These are phyloP conservation scores for Plasmodium ovale DNA, from an alignment of 169 alveolate species.

Conservation along the genomic window DNA sequence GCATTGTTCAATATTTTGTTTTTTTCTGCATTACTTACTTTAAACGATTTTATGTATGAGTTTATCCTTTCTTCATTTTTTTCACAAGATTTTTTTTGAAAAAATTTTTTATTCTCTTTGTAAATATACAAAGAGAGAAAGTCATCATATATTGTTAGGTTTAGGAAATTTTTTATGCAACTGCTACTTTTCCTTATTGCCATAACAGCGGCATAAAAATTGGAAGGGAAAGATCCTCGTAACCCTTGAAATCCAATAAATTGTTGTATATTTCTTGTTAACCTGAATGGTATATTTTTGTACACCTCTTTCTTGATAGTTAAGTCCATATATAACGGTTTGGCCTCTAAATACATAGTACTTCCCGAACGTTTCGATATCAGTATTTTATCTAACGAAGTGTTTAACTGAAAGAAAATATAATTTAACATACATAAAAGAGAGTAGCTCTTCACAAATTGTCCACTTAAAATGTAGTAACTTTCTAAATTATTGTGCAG, in stretches of 20 bases:
- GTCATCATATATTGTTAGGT: slow-evolving; percentile 50
- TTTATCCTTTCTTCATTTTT: slow-evolving; percentile 11
- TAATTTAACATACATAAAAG: slow-evolving; percentile 70
- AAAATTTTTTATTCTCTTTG: slow-evolving; percentile 14
- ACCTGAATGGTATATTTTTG: slow-evolving; percentile 48
- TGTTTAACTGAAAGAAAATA: slow-evolving; percentile 21
- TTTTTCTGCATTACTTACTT: slow-evolving; percentile 21
- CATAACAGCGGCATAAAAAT: slow-evolving; percentile 64
- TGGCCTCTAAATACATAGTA: slow-evolving; percentile 39
- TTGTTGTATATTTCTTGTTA: slow-evolving; percentile 61
- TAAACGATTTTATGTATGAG: slow-evolving; percentile 20
- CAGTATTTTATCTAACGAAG: slow-evolving; percentile 39
- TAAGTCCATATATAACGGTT: slow-evolving; percentile 36
- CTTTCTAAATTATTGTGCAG: slow-evolving; percentile 43
- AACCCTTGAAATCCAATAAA: slow-evolving; percentile 70
- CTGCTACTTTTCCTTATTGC: slow-evolving; percentile 44
- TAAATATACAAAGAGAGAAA: slow-evolving; percentile 22
- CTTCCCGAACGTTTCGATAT: slow-evolving; percentile 59
- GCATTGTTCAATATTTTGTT: slow-evolving; percentile 37
- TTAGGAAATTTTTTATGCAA: slow-evolving; percentile 35
- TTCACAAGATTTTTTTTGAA: not conserved
- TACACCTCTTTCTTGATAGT: not conserved
- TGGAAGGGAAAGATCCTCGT: slow-evolving; percentile 44
- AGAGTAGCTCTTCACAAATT: slow-evolving; percentile 53
- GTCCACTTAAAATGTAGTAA: slow-evolving; percentile 22